These are phyloP conservation scores for Botrytis sinoallii DNA, from an alignment of 2,329 filamentous ascomycete genomes.

Conservation along the genomic window DNA sequence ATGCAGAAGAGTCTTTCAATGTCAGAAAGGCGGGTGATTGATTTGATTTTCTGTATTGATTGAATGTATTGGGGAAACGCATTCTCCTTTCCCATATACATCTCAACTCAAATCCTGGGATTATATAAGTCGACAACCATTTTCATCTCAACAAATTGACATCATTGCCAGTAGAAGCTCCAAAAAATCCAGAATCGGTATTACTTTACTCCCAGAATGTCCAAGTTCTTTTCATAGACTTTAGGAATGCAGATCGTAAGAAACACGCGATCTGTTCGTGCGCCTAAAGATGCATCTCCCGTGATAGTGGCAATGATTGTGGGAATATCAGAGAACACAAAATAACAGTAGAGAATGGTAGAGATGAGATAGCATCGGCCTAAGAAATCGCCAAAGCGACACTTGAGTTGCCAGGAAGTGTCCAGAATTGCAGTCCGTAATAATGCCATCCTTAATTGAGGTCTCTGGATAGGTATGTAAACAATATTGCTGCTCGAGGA, in stretches of 20 bases:
- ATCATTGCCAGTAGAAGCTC: not conserved
- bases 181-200: not conserved
- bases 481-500: no score
- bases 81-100: not conserved
- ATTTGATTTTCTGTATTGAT: no score
- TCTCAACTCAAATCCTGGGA: not conserved
- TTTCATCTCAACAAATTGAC: not conserved
- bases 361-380: not conserved
- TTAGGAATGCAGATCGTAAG: not conserved
- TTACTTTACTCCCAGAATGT: not conserved
- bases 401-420: no score
- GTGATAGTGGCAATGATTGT: not conserved
- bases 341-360: not conserved
- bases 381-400: not conserved
- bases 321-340: not conserved
- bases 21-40: not conserved
- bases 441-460: fast-evolving
- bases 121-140: not conserved
- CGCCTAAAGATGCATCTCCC: not conserved
- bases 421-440: fast-evolving
- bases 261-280: fast-evolving
- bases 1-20: not conserved
- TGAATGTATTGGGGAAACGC: no score
- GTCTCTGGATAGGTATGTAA: fast-evolving
- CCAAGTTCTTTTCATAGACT: not conserved